Percentiles rank a stretch among this genome's conserved stretches.
Evolutionary conservation across 441 rosid genomes (phyloP).

Genomic region (Adansonia madagascariensis): DNA sequence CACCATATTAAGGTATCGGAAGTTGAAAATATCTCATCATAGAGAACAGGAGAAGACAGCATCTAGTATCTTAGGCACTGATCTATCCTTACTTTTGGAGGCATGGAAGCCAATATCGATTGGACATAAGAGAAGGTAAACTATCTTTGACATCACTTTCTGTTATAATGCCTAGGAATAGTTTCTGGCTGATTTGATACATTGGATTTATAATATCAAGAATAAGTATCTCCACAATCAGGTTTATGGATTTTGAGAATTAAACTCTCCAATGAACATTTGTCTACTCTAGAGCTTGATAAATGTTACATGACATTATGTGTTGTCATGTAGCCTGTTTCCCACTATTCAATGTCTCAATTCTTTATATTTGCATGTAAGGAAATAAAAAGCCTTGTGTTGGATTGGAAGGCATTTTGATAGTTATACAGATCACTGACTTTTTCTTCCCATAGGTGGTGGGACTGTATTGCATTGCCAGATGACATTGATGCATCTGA

Average conservation of each 20-base stretch:
- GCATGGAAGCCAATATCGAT: conserved; percentile 92
- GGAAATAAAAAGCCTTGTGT: neutral
- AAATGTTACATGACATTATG: neutral
- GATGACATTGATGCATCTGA: conserved; percentile 75
- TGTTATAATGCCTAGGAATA: neutral
- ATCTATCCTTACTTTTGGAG: conserved; percentile 67
- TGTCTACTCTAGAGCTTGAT: conserved; percentile 6
- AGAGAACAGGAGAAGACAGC: conserved; percentile 36
- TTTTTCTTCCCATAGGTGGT: conserved; percentile 64
- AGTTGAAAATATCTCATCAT: conserved; percentile 52
- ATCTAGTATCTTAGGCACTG: conserved; percentile 30
- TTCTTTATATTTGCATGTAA: neutral
- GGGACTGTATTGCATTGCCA: conserved; percentile 89
- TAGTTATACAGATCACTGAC: conserved; percentile 12
- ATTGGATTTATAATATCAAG: neutral
- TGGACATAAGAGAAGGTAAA: conserved; percentile 83
- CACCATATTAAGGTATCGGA: conserved; percentile 73
- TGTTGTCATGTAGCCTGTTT: neutral
- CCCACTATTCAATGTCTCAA: neutral
- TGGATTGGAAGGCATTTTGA: conserved; percentile 5
- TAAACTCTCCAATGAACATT: neutral
- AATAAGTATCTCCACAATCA: neutral
- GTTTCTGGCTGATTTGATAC: neutral
- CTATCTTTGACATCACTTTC: conserved; percentile 1
- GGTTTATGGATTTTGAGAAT: neutral